Evolutionary conservation across 768 basidiomycete species (phyloP).

Genomic region (Trametes cinnabarina): DNA sequence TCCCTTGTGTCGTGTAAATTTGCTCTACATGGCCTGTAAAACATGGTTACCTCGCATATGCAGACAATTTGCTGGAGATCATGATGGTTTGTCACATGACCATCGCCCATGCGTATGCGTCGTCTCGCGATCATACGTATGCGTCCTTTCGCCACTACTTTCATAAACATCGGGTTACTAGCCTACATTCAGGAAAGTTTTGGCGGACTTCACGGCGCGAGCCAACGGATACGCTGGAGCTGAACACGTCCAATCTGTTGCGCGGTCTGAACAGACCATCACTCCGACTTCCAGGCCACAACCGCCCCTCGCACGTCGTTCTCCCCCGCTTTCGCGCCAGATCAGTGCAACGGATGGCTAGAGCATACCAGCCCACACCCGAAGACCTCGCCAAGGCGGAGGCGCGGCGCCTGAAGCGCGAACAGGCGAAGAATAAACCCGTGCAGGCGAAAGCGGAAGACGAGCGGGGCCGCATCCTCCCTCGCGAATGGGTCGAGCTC

Average conservation of each 20-base stretch:
- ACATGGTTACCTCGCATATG: neutral
- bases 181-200: no score
- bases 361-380: constrained; percentile 40
- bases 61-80: neutral
- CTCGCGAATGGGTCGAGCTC: constrained; percentile 39
- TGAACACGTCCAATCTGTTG: neutral
- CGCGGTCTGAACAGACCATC: constrained; percentile 3
- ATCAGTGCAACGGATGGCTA: constrained; percentile 2
- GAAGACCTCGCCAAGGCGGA: constrained; percentile 58
- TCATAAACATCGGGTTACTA: no score
- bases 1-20: constrained; percentile 5
- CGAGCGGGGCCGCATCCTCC: constrained; percentile 28
- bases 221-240: neutral
- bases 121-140: no score
- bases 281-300: neutral
- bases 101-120: neutral
- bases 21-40: constrained; percentile 10
- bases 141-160: no score
- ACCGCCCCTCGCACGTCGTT: neutral
- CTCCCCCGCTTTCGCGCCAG: neutral
- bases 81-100: neutral
- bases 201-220: no score
- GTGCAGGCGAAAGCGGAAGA: constrained; percentile 15
- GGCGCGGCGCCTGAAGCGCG: constrained; percentile 39
- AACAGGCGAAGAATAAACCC: constrained; percentile 24